Base-by-base conservation (phyloP, 495 filamentous ascomycete species). In the Penicillium nucicola region DNA sequence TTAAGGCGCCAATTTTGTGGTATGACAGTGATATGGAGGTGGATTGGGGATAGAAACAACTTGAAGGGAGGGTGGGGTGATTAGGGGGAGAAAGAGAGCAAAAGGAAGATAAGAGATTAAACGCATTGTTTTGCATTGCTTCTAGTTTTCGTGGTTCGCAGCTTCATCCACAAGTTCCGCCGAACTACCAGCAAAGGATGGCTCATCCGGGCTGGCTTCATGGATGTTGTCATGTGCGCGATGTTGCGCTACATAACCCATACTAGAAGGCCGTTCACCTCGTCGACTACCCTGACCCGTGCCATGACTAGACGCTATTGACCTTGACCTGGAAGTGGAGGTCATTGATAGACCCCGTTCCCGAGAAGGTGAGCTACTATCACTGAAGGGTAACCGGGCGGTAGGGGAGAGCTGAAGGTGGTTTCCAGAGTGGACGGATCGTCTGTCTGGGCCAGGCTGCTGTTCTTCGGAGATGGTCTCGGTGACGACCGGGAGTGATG, bases 201-300 rank as follows among this genome's bases (percentile, higher is more conserved):
- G 76, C 36, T 84, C 78, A n/a, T 83, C 74, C 25, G 71, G 70
- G 53, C 68, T 80, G 28, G 80, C 77, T 52, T 76, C 83, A 48
- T 77, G 76, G 38, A 84, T 81, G 42, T 80, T 77, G 42, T 83
- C 81, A 31, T 68, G 70, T 0, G 80, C 77, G 30, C 79, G 73
- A 52, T 88, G 84, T 23, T 89, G 84, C 31, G 86, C 74, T n/a
- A 92, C 89, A 56, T 83, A 85, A 1, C 89, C 88, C 57, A 85
- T 76, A 57, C 78, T 88, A 3, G 85, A 79, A 3, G 85, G 82
- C 25, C 80, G 77, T 33, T 87, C 86, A 9, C 74, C 59, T 53
- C 56, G 72, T 35, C 25, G 64, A 46, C 70, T 70, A 7, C 72
- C 48, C 35, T 41, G 56, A 53, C 48, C 55, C 23, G 13, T 64